Conservation (phyloP, 1,284 basidiomycete genomes). For the Termitomyces sp. region DNA sequence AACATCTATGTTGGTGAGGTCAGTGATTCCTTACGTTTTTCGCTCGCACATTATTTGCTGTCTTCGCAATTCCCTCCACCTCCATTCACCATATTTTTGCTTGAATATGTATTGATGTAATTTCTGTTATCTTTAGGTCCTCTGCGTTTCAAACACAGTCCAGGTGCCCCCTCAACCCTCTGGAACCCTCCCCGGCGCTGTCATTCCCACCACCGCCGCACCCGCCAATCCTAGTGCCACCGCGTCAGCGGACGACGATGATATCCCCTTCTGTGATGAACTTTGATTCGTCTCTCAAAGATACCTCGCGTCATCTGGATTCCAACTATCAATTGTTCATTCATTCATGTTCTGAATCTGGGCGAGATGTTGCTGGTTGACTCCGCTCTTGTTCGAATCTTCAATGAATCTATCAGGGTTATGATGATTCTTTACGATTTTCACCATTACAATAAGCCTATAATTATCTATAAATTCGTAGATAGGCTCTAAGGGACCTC, state of each 20-base stretch:
- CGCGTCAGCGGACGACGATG: constrained; percentile 34
- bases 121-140: constrained; percentile 37
- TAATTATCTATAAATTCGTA: constrained; percentile 5
- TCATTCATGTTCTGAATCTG: background rate
- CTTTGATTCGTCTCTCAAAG: constrained; percentile 23
- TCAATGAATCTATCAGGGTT: background rate
- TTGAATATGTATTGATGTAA: background rate
- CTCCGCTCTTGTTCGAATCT: background rate
- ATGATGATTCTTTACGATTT: constrained; percentile 2
- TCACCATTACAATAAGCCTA: background rate
- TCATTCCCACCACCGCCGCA: constrained; percentile 24
- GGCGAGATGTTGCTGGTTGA: constrained; percentile 14
- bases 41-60: background rate
- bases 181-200: constrained; percentile 29
- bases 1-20: constrained; percentile 71
- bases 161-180: constrained; percentile 36
- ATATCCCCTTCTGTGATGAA: constrained; percentile 60
- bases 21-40: constrained; percentile 16
- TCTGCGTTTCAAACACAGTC: constrained; percentile 39
- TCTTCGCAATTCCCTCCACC: background rate
- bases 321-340: background rate
- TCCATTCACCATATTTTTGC: background rate
- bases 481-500: constrained; percentile 7
- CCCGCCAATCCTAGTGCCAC: constrained; percentile 20
- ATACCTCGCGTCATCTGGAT: constrained; percentile 5